Conservation (phyloP, 495 filamentous ascomycete genomes). For the Podospora pseudocomata region DNA sequence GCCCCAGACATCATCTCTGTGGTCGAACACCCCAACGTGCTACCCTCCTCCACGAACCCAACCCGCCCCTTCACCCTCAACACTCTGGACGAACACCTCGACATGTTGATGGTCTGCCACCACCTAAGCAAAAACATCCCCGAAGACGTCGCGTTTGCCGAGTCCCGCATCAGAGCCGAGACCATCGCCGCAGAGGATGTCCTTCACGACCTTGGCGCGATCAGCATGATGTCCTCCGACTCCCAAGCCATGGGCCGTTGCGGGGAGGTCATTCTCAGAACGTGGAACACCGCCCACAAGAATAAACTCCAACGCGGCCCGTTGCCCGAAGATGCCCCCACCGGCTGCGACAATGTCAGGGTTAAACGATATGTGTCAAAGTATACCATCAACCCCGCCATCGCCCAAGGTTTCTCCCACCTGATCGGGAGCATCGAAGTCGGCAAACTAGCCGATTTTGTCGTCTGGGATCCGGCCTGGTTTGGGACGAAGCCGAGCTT, state of each 20-base stretch:
- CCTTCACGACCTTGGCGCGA: conserved; percentile 90
- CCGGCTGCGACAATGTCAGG: conserved; percentile 85
- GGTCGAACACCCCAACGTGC: conserved; percentile 86
- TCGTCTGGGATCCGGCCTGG: conserved; percentile 79
- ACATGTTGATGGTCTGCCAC: conserved; percentile 99
- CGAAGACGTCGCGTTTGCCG: conserved; percentile 94
- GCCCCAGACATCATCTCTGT: conserved; percentile 96
- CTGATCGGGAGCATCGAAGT: conserved; percentile 83
- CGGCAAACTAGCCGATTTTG: conserved; percentile 88
- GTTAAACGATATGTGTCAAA: conserved; percentile 94
- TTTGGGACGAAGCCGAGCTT: conserved; percentile 85
- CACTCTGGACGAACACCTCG: conserved; percentile 94
- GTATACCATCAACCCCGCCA: conserved; percentile 94
- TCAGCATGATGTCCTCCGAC: conserved; percentile 97
- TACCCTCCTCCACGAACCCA: conserved; percentile 90
- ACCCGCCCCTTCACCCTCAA: conserved; percentile 90
- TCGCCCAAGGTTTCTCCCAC: conserved; percentile 91
- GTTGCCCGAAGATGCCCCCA: conserved; percentile 73
- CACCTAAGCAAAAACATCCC: conserved; percentile 88
- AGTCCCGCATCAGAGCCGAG: conserved; percentile 90
- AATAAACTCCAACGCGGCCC: conserved; percentile 85
- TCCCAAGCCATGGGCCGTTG: conserved; percentile 97
- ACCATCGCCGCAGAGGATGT: conserved; percentile 98
- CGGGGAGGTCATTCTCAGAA: conserved; percentile 90
- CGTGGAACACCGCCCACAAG: conserved; percentile 98